These are phyloP conservation scores for Quercus cerris DNA, from an alignment of 306 rosid genomes.

Conservation along the genomic window DNA sequence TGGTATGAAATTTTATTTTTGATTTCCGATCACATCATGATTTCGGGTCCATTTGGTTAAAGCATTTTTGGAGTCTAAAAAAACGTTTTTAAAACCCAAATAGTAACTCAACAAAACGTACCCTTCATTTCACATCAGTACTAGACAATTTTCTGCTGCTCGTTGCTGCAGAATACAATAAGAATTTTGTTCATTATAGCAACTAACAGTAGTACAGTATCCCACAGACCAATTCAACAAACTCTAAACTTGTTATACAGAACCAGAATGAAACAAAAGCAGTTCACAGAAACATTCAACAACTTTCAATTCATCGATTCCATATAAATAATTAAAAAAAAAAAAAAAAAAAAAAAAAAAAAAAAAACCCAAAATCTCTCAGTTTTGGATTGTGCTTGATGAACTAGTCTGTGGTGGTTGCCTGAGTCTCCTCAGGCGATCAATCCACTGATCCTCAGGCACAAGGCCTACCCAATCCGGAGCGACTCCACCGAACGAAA, in stretches of 20 bases:
- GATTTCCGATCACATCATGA: too few species aligned
- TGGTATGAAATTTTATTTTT: too few species aligned
- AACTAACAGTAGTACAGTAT: too few species aligned
- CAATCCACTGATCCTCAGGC: slow-evolving; percentile 71
- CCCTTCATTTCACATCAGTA: too few species aligned
- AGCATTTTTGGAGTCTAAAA: too few species aligned
- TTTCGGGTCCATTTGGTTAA: too few species aligned
- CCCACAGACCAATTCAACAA: too few species aligned
- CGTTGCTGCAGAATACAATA: background rate
- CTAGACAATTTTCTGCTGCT: background rate
- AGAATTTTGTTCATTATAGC: too few species aligned
- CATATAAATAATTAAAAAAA: background rate
- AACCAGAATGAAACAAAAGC: background rate
- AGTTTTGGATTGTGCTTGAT: slow-evolving; percentile 1
- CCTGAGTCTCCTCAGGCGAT: slow-evolving; percentile 56
- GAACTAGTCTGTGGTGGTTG: slow-evolving; percentile 25
- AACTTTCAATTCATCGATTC: too few species aligned
- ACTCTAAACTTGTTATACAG: background rate
- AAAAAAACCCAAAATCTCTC: background rate
- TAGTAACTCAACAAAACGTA: too few species aligned
- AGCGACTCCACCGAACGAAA: slow-evolving; percentile 59
- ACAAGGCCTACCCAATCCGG: slow-evolving; percentile 67
- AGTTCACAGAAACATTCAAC: background rate
- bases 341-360: background rate
- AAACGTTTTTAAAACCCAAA: too few species aligned